Percentiles rank a stretch among this genome's conserved stretches.
These are phyloP conservation scores for Neurospora sp. DNA, from an alignment of 495 filamentous ascomycete species.

Conservation along the genomic window DNA sequence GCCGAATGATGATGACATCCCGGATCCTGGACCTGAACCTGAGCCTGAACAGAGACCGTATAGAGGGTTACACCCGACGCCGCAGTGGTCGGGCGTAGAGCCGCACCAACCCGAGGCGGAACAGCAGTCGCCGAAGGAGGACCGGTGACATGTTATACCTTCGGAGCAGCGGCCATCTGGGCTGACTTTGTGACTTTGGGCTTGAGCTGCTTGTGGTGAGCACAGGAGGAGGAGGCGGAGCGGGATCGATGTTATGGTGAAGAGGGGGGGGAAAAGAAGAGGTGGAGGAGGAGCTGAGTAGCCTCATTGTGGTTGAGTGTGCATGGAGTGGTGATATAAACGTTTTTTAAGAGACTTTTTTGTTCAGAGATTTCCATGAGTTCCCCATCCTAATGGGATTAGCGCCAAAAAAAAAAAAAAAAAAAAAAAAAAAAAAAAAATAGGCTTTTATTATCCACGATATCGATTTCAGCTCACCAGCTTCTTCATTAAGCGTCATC, in stretches of 20 bases:
- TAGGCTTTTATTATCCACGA: neutral
- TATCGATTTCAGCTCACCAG: neutral
- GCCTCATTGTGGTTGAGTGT: neutral
- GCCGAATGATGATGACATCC: neutral
- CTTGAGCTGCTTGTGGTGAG: neutral
- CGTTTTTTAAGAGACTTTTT: neutral
- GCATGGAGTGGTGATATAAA: neutral
- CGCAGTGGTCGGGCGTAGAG: slow-evolving; percentile 39
- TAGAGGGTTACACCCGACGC: slow-evolving; percentile 31
- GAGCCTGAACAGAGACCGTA: neutral
- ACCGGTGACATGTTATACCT: slow-evolving; percentile 39
- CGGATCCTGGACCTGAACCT: neutral
- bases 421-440: too few species aligned
- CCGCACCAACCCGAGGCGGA: slow-evolving; percentile 37
- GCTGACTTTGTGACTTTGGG: neutral
- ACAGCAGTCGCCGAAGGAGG: slow-evolving; percentile 34
- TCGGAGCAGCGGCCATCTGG: slow-evolving; percentile 43
- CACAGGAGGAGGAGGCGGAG: neutral
- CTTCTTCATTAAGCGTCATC: neutral
- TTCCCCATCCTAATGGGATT: too few species aligned
- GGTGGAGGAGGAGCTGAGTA: neutral
- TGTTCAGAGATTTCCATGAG: neutral
- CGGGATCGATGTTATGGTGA: neutral
- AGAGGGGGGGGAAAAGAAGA: neutral
- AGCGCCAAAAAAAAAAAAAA: neutral